Percentiles rank a stretch among this genome's conserved stretches.
Conservation (phyloP, 768 basidiomycete species). For the Calocera viscosa region DNA sequence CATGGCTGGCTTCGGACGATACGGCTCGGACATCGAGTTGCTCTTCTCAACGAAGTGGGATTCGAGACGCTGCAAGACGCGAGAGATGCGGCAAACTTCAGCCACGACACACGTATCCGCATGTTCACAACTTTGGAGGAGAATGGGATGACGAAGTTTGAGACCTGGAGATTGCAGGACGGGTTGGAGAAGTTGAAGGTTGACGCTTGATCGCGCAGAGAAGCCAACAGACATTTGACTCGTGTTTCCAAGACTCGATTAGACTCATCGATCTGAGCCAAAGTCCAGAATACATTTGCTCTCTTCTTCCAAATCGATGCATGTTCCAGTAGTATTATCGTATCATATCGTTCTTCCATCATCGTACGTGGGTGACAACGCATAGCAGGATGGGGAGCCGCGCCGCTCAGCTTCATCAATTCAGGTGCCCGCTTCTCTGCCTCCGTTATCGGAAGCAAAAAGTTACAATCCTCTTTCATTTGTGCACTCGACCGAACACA, state of each 20-base stretch:
- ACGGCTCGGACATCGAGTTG: neutral
- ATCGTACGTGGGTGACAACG: too few relatives aligned
- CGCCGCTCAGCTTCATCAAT: too few relatives aligned
- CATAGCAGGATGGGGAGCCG: too few relatives aligned
- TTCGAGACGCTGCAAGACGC: neutral
- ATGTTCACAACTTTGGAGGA: neutral
- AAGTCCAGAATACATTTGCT: too few relatives aligned
- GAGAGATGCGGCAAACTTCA: neutral
- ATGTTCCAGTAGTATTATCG: too few relatives aligned
- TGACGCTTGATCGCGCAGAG: too few relatives aligned
- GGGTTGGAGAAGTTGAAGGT: neutral
- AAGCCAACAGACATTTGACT: too few relatives aligned
- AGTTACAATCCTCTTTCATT: conserved; percentile 3
- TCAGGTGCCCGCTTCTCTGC: neutral
- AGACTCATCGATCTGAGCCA: too few relatives aligned
- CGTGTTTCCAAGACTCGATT: too few relatives aligned
- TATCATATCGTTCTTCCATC: too few relatives aligned
- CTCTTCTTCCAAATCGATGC: too few relatives aligned
- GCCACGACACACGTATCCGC: neutral
- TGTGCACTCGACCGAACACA: neutral
- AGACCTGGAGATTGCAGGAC: neutral
- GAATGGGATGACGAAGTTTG: neutral
- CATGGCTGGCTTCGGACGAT: neutral
- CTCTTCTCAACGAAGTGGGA: neutral
- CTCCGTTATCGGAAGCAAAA: conserved; percentile 6